A percentile compares a stretch with the other conserved stretches of the same genome.
These are phyloP conservation scores for Alternaria triticina DNA, from an alignment of 2,329 filamentous ascomycete genomes.

Conservation along the genomic window DNA sequence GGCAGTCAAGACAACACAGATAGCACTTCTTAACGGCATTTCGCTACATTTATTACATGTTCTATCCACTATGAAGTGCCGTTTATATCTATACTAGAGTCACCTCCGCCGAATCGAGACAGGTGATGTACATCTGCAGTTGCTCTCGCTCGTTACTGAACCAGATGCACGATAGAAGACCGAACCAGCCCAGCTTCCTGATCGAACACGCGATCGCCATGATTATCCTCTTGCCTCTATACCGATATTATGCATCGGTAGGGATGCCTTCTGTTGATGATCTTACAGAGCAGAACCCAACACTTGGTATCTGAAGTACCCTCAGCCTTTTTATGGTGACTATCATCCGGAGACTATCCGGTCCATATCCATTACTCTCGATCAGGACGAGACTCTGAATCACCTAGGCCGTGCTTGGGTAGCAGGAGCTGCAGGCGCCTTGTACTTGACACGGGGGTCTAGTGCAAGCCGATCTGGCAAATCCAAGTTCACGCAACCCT, in stretches of 20 bases:
- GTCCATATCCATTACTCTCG: not conserved
- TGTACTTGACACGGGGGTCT: slow-evolving; percentile 65
- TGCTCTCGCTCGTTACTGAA: not conserved
- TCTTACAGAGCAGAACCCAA: not conserved
- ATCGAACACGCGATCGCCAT: not conserved
- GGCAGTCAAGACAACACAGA: no score
- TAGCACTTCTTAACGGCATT: no score
- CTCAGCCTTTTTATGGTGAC: not conserved
- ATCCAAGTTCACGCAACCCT: slow-evolving; percentile 62
- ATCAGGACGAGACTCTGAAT: not conserved
- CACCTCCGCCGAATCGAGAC: not conserved
- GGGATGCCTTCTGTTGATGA: not conserved
- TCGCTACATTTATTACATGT: no score
- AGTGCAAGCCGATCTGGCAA: slow-evolving; percentile 65
- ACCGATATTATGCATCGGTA: not conserved
- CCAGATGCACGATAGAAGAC: not conserved
- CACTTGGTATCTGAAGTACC: not conserved
- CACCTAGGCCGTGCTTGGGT: slow-evolving; percentile 26
- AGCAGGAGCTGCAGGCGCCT: slow-evolving; percentile 24
- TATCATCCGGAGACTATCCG: not conserved
- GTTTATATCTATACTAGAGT: not conserved
- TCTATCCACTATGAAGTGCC: not conserved
- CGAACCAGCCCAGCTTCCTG: not conserved
- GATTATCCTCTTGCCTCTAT: not conserved
- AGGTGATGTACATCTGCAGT: not conserved